Conservation (phyloP, 2,329 filamentous ascomycete genomes). For the Lanzia echinophila region DNA sequence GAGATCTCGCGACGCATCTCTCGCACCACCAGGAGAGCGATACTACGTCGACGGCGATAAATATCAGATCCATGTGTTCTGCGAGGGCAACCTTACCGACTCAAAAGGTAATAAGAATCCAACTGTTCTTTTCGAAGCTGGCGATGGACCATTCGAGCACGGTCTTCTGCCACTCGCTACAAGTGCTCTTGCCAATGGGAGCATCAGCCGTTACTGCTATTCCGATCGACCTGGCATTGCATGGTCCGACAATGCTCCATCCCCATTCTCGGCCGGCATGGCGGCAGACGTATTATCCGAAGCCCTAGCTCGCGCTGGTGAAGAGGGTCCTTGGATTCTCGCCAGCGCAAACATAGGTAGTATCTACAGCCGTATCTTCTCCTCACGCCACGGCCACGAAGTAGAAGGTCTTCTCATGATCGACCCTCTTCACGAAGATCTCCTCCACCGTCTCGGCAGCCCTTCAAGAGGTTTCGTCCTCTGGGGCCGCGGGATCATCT, state of each 20-base stretch:
- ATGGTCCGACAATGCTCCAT: conserved; percentile 88
- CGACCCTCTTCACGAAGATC: conserved; percentile 83
- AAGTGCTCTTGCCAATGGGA: conserved; percentile 67
- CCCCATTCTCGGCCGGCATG: conserved; percentile 88
- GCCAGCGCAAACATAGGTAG: conserved; percentile 82
- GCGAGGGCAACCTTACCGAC: conserved; percentile 64
- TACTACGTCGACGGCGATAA: conserved; percentile 78
- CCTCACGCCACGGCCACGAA: conserved; percentile 68
- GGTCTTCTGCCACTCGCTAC: conserved; percentile 76
- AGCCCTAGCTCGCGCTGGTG: conserved; percentile 70
- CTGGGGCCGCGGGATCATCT: conserved; percentile 80
- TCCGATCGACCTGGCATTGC: conserved; percentile 86
- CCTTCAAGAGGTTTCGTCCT: conserved; percentile 72
- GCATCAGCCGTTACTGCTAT: conserved; percentile 87
- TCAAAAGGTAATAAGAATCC: conserved; percentile 51
- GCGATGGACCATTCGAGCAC: conserved; percentile 71
- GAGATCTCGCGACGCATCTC: conserved; percentile 69
- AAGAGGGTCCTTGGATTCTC: conserved; percentile 83
- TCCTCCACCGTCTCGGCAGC: conserved; percentile 60
- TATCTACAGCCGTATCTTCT: conserved; percentile 87
- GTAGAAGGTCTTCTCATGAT: conserved; percentile 77
- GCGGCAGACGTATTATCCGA: conserved; percentile 84
- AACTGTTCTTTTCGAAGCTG: conserved; percentile 81
- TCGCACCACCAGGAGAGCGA: conserved; percentile 65
- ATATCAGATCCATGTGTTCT: conserved; percentile 82